Conservation (phyloP, 139 green algal species). For the Chlorella sp. region DNA sequence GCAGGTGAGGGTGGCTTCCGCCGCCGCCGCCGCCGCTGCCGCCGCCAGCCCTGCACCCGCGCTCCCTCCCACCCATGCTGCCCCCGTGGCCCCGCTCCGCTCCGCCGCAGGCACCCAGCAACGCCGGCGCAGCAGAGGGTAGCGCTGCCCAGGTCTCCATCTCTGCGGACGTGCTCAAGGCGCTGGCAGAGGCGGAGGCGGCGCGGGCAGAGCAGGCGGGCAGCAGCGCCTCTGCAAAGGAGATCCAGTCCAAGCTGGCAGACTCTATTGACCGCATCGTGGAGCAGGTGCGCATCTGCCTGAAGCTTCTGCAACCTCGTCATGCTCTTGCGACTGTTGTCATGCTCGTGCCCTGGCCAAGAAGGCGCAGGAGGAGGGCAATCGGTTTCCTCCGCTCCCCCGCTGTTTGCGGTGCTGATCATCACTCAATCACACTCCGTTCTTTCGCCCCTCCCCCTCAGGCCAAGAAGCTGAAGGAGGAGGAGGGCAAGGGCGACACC, state of each 20-base stretch:
- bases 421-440: too few species aligned
- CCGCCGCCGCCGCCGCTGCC: not conserved
- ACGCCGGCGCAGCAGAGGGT: too few species aligned
- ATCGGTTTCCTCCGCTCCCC: too few species aligned
- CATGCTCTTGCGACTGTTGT: too few species aligned
- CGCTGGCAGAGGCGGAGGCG: slow-evolving; percentile 56
- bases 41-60: not conserved
- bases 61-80: too few species aligned
- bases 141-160: slow-evolving; percentile 21
- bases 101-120: too few species aligned
- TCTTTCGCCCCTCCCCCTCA: slow-evolving; percentile 1
- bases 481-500: slow-evolving; percentile 29
- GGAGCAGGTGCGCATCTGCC: slow-evolving; percentile 5
- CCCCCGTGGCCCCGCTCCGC: too few species aligned
- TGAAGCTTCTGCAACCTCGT: too few species aligned
- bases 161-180: slow-evolving; percentile 47
- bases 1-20: slow-evolving; percentile 11
- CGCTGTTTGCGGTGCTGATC: too few species aligned
- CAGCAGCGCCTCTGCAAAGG: not conserved
- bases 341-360: too few species aligned
- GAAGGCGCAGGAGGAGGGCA: too few species aligned
- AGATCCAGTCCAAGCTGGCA: slow-evolving; percentile 3
- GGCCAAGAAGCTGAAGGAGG: slow-evolving; percentile 57
- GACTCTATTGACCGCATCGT: slow-evolving; percentile 26
- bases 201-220: slow-evolving; percentile 27